Evolutionary conservation across 768 basidiomycete species (phyloP), one percentile per base, ranked within the genome.

Genomic region (Pleurotus ostreatus): DNA sequence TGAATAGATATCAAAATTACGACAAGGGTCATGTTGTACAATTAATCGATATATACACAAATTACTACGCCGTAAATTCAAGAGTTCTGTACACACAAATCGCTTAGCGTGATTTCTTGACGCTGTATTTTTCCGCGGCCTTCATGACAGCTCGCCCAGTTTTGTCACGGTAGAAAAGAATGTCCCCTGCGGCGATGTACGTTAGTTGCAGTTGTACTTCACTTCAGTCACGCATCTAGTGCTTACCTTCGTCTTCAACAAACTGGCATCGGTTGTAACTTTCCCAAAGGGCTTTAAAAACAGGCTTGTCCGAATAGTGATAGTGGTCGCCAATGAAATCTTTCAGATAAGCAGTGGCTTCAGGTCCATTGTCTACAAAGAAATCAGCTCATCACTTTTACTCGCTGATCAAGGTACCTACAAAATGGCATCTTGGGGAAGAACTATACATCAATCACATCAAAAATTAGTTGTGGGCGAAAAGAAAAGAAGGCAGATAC

Each of bases 351-450:
- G 70, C 60, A 2, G 76, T 78, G 13, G 74, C 69, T 55, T 71
- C 70, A 25, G 71, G 68, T 41, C 71, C 70, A 61, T 75, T 66
- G 57, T 78, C 74, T 74, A 30, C 18, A 46, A 34, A 46, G 26
- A 51, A 18, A 30, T 34, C 41, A 34, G 9, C 30, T 11, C 30
- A 34, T 34, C 30, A 34, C 30, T 9, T 34, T 34, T 11, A 34
- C 9, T 34, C 9, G 30, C 30, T 34, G 30, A 34, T 34, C 30
- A 34, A 11, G n/a, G 44, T 18, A 58, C 71, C 56, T 59, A 75
- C 74, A 77, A 66, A 76, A 78, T 39, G 76, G 76, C 62, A 72
- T 70, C 39, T 70, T 67, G 16, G 74, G 71, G 70, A 78, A 77
- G 62, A 77, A 73, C 51, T 53, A 22, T 15, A 25, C 39, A 62